A percentile compares a stretch with the other conserved stretches of the same genome.
Evolutionary conservation across 148 eudicot genomes (phyloP).

Genomic region (Suaeda aralocaspica): DNA sequence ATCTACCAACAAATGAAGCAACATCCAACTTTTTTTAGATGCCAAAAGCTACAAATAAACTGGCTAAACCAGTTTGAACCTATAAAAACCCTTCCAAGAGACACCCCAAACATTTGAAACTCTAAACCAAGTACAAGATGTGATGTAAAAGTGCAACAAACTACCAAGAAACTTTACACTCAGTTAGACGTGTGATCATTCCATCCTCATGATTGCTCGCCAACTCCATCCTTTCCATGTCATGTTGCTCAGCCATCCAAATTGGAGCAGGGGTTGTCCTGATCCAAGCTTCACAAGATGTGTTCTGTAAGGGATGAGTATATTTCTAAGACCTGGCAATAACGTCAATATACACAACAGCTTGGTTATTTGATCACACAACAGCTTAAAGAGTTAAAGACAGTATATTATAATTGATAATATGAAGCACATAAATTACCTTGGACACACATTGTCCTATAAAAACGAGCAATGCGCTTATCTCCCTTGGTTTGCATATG

Average conservation of each 20-base stretch:
- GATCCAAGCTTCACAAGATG: slow-evolving; percentile 65
- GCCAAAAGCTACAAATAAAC: slow-evolving; percentile 1
- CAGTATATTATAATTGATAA: too few species aligned
- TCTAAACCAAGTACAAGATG: slow-evolving; percentile 4
- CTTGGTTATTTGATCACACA: background rate
- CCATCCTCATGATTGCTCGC: slow-evolving; percentile 20
- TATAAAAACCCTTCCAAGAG: background rate
- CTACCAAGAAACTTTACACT: background rate
- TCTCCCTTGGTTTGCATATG: slow-evolving; percentile 60
- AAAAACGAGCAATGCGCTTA: slow-evolving; percentile 60
- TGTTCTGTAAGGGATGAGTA: slow-evolving; percentile 84
- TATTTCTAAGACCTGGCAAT: slow-evolving; percentile 67
- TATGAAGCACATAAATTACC: slow-evolving; percentile 47
- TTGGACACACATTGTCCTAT: slow-evolving; percentile 82
- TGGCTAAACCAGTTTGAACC: background rate
- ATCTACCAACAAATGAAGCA: too few species aligned
- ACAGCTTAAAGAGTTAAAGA: background rate
- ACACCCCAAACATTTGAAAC: background rate
- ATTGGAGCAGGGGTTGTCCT: slow-evolving; percentile 40
- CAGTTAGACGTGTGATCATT: slow-evolving; percentile 18
- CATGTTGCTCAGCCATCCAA: slow-evolving; percentile 73
- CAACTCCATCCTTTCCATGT: slow-evolving; percentile 60
- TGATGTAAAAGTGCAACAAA: background rate
- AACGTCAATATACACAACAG: background rate
- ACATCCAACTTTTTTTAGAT: too few species aligned